Evolutionary conservation across 192 early-diverging fungal species (phyloP).

Genomic region (Pilobolus umbonatus): DNA sequence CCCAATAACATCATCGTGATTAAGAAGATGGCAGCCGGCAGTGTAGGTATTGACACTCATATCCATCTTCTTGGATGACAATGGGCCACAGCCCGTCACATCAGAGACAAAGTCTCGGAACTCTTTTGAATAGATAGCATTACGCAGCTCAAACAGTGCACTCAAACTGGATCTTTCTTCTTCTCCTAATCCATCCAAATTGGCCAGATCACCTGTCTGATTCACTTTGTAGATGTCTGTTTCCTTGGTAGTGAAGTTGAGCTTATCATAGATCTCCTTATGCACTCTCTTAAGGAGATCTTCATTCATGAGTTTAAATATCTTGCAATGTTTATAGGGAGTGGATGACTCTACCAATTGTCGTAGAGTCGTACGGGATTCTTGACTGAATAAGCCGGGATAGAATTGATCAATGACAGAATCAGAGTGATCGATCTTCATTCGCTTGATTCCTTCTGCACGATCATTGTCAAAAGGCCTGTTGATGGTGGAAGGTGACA

Average conservation of each 20-base stretch:
- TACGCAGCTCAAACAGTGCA: slow-evolving; percentile 55
- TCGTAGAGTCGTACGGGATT: background rate
- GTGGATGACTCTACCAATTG: slow-evolving; percentile 28
- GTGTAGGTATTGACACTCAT: slow-evolving; percentile 72
- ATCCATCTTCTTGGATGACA: slow-evolving; percentile 63
- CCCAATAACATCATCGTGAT: slow-evolving; percentile 82
- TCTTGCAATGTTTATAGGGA: slow-evolving; percentile 65
- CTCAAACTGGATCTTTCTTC: slow-evolving; percentile 53
- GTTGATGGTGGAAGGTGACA: background rate
- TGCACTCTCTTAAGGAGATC: slow-evolving; percentile 58
- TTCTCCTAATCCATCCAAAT: slow-evolving; percentile 66
- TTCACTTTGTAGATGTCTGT: slow-evolving; percentile 78
- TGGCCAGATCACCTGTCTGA: slow-evolving; percentile 80
- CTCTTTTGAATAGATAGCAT: slow-evolving; percentile 68
- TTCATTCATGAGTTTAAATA: slow-evolving; percentile 56
- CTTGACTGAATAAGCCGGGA: background rate
- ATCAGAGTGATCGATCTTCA: slow-evolving; percentile 9
- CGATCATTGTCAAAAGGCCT: background rate
- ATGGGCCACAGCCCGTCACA: slow-evolving; percentile 65
- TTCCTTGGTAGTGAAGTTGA: slow-evolving; percentile 78
- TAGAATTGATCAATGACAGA: slow-evolving; percentile 8
- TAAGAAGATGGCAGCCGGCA: slow-evolving; percentile 68
- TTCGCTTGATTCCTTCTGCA: background rate
- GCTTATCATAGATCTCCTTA: slow-evolving; percentile 52
- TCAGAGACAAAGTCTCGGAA: slow-evolving; percentile 63